Base-by-base conservation (phyloP, 1,139 yeast genomes). In the Blastobotrys buckinghamii region DNA sequence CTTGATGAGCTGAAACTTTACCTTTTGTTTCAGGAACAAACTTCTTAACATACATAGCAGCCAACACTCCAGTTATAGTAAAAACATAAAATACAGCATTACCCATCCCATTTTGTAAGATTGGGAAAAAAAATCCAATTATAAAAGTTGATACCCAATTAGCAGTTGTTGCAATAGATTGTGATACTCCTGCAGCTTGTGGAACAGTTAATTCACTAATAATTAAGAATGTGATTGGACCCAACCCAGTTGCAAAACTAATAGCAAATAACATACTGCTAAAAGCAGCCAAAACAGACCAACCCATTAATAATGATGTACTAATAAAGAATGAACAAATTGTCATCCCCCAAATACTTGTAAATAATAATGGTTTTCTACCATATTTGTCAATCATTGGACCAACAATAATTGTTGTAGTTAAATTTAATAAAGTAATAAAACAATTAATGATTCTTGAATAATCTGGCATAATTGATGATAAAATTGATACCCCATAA, bases 171-270 rank as follows among this genome's bases (percentile, higher is more conserved):
- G 96, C 97, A 74, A 88, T 83, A 62, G 95, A 83, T 67, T 92
- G 98, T 1, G 97, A 97, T 44, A 81, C 74, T 1, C 90, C 94
- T 51, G 81, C 84, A 2, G 92, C 94, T 49, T 79, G 78, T 1
- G 79, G 72, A 51, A 88, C 95, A 0, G 96, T 84, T 17, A 90
- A 81, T 64, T 92, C 97, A 8, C 95, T 80, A n/a, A 92, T 84
- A 51, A 90, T 69, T 55, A 90, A 70, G 68, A 90, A 90, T 32
- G 98, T 97, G 46, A 92, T 87, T 13, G 98, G 97, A 0, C 98
- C 98, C 53, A 89, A 66, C 0, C 98, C 98, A 42, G 84, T 70
- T 0, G 97, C 97, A 70, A 90, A 92, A 38, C 88, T 78, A 0
- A 84, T 79, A 44, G 90, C 89, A 64, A 87, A 89, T 1, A 77